Evolutionary conservation across 345 rosid species (phyloP), one percentile per base, ranked within the genome.

Genomic region (Populus deltoides): DNA sequence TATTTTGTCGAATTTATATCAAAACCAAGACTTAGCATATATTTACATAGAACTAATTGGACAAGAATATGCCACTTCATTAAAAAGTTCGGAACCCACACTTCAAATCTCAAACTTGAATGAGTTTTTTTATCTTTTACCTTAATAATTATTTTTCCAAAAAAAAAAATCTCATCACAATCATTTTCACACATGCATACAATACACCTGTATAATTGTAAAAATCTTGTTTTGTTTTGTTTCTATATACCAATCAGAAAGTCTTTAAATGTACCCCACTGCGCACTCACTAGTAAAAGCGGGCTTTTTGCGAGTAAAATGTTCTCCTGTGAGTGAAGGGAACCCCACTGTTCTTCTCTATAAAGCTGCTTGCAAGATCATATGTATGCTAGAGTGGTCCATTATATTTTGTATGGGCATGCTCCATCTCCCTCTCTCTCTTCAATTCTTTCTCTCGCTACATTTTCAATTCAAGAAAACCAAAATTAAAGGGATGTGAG

Each of bases 321-420:
- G 74, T 71, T 61, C 41, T 35, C 59, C 59, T 59, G 70, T 22
- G 77, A 74, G 78, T 38, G 80, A 79, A 71, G 75, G 79, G 79
- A 85, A 80, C 87, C 90, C 88, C 70, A 78, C 86, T 71, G 65
- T 39, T 68, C 68, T 47, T 78, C 82, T 78, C 87, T 82, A 81
- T 86, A 89, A 91, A 89, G 91, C 90, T 88, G 89, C 70, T 83
- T 22, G 24, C 76, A 73, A 82, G 63, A 70, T 77, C 81, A 80
- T 80, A 70, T 81, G 81, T 78, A 85, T 80, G 82, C 69, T 85
- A 88, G 86, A 78, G 89, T 89, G 92, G 92, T 89, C 94, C 90
- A 76, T 81, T 47, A 20, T 62, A 65, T 77, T 70, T 82, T 82
- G 84, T 78, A 72, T 76, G 77, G 80, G 73, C 77, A 71, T 78